phyloP scores from a whole-genome alignment of 352 stramenopile genomes.

The Phytophthora tentaculata region DNA sequence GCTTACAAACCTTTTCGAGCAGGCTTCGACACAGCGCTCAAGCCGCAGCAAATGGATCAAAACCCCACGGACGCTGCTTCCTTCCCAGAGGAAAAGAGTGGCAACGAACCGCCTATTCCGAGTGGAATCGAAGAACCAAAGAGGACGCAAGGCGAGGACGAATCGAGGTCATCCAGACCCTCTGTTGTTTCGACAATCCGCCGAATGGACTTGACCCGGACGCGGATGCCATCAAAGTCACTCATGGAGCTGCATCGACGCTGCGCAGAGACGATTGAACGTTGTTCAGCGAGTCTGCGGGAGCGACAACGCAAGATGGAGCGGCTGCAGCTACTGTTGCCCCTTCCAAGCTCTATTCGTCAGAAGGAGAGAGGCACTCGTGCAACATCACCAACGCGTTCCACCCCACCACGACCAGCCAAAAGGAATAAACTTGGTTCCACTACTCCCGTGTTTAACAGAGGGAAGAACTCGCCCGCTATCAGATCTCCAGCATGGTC shows the following conservation, averaged over 20 bases:
- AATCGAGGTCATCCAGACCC: background rate
- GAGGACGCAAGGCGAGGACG: background rate
- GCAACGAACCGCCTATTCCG: background rate
- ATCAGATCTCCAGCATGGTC: slow-evolving; percentile 9
- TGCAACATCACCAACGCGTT: background rate
- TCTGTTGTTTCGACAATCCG: background rate
- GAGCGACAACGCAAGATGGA: slow-evolving; percentile 35
- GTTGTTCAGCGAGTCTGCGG: slow-evolving; percentile 14
- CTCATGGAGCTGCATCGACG: slow-evolving; percentile 26
- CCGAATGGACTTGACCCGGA: background rate
- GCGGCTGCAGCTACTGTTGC: slow-evolving; percentile 17
- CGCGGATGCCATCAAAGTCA: background rate
- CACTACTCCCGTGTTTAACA: background rate
- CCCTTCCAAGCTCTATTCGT: background rate
- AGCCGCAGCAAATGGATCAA: slow-evolving; percentile 1
- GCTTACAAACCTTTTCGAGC: background rate
- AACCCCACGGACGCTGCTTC: background rate
- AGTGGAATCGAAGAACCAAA: background rate
- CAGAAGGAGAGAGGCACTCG: background rate
- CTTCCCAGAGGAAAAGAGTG: background rate
- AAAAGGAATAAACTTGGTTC: slow-evolving; percentile 17
- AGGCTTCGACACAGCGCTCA: background rate
- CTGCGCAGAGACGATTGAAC: slow-evolving; percentile 27
- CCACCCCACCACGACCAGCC: slow-evolving; percentile 13
- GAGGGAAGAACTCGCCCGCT: background rate